phyloP scores from a whole-genome alignment of 2,329 filamentous ascomycete genomes.

The Nemania diffusa region DNA sequence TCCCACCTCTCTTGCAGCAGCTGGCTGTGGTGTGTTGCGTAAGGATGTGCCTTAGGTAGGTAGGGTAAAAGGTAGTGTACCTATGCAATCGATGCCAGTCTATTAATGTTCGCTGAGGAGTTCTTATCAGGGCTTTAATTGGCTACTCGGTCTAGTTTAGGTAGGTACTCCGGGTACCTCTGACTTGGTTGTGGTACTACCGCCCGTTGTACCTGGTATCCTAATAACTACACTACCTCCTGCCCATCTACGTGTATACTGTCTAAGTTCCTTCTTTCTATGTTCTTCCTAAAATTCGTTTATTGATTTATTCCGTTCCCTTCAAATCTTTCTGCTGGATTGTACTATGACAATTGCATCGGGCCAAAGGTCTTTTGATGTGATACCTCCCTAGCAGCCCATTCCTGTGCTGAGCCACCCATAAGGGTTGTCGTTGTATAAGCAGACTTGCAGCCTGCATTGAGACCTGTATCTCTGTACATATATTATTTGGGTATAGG shows the following conservation, averaged over 20 bases:
- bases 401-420: background rate
- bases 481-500: background rate
- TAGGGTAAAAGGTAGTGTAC: background rate
- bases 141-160: background rate
- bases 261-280: background rate
- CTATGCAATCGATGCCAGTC: background rate
- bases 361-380: background rate
- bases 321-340: background rate
- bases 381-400: background rate
- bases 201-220: background rate
- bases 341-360: background rate
- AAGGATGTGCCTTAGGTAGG: background rate
- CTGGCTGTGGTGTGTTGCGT: background rate
- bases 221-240: background rate
- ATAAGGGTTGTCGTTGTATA: background rate
- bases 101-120: background rate
- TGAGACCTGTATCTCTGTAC: constrained; percentile 4
- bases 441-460: background rate
- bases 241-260: background rate
- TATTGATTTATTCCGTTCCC: background rate
- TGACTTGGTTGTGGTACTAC: constrained; percentile 4
- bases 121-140: background rate
- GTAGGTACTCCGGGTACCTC: background rate
- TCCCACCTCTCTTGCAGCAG: background rate
- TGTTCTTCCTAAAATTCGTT: background rate